Base-by-base conservation (phyloP, 495 filamentous ascomycete species). In the Penicillium paxilli region DNA sequence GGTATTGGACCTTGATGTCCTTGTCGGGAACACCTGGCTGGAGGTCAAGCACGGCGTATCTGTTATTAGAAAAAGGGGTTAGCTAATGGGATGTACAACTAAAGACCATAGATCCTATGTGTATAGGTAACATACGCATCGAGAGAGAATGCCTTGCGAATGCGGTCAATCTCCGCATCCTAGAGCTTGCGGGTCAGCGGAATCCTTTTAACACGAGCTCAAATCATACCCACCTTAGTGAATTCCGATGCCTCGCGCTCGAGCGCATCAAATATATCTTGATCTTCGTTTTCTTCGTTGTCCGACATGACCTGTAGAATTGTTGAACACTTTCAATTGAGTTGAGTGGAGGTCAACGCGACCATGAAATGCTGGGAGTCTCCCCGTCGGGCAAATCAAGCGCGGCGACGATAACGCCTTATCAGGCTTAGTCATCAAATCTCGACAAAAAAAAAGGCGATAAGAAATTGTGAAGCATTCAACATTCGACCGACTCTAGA, bases 131-230 rank as follows among this genome's bases (percentile, higher is more conserved):
- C 83, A 74, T 76, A 92, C 88, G 92, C 90, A 79, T 97, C 89
- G 59, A 96, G 82, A 62, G 85, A 80, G 67, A 97, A 98, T 45
- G 91, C 89, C 65, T 88, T 87, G 57, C 95, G 78, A 63, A 98
- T 97, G 42, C 93, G 90, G 64, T 92, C 90, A 66, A 98, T 97
- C 72, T 98, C 93, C 54, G 90, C 88, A 81, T 98, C 94, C 89
- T 96, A 56, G 49, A 28, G 51, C 53, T 53, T 47, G 53, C 38
- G 40, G 40, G 40, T 42, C 9, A 42, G 20, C 14, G 2, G 3
- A 22, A 9, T 19, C 21, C 35, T n/a, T n/a, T n/a, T 14, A 38
- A 16, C 35, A 38, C 16, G 4, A 19, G 35, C 35, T 8, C 20
- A 41, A 21, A 7, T 21, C 14, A 24, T 5, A 38, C 72, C 55